Conservation (phyloP, 495 filamentous ascomycete species). For the Xylaria sp. region DNA sequence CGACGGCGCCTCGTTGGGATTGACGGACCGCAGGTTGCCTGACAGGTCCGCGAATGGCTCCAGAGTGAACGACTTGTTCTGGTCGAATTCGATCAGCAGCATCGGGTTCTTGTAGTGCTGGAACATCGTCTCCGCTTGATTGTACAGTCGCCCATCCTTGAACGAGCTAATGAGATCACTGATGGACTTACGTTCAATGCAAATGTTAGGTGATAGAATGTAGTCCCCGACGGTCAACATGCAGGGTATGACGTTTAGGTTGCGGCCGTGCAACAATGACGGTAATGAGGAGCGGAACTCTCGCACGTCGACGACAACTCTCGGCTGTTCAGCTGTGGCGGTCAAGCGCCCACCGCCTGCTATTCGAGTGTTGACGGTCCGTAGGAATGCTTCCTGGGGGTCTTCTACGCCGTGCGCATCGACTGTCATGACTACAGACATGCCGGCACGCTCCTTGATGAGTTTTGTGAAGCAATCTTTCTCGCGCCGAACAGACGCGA, state of each 20-base stretch:
- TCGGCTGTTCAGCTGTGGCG: slow-evolving; percentile 89
- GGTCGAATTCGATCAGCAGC: slow-evolving; percentile 96
- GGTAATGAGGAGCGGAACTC: slow-evolving; percentile 94
- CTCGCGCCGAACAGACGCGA: slow-evolving; percentile 85
- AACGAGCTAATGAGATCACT: slow-evolving; percentile 90
- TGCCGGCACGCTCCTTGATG: slow-evolving; percentile 90
- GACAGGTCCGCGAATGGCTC: slow-evolving; percentile 88
- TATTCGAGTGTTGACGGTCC: slow-evolving; percentile 96
- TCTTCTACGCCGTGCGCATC: slow-evolving; percentile 76
- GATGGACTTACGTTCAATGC: slow-evolving; percentile 92
- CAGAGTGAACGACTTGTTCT: slow-evolving; percentile 95
- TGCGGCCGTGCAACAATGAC: slow-evolving; percentile 86
- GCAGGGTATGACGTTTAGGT: slow-evolving; percentile 86
- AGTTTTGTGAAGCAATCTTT: slow-evolving; percentile 95
- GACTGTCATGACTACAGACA: slow-evolving; percentile 81
- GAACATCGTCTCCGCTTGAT: slow-evolving; percentile 93
- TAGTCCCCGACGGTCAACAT: slow-evolving; percentile 98
- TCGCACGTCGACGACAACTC: slow-evolving; percentile 92
- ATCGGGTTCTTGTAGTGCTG: slow-evolving; percentile 89
- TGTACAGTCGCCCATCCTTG: slow-evolving; percentile 87
- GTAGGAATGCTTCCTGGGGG: slow-evolving; percentile 89
- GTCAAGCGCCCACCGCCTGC: slow-evolving; percentile 89
- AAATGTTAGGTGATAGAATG: slow-evolving; percentile 86
- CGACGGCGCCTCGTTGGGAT: slow-evolving; percentile 61
- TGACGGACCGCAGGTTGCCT: slow-evolving; percentile 64